These are phyloP conservation scores for Beta vulgaris DNA, from an alignment of 148 eudicot genomes.

Conservation along the genomic window DNA sequence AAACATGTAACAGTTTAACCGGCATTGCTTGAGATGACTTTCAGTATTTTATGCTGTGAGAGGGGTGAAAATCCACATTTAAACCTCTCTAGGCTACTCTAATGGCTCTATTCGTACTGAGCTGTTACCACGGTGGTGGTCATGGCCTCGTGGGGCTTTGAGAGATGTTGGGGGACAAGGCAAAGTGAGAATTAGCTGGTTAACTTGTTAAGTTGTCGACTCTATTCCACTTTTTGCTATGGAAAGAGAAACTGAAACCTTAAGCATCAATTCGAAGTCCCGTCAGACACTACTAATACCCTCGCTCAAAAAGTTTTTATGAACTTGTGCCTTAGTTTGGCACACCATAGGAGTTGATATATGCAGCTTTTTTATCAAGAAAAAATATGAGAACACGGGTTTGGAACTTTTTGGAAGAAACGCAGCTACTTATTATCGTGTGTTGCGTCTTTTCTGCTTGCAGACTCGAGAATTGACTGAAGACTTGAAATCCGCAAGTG, in stretches of 20 bases:
- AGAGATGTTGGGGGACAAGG: background rate
- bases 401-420: background rate
- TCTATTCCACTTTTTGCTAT: background rate
- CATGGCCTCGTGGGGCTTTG: background rate
- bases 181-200: background rate
- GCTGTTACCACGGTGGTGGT: background rate
- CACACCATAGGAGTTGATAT: background rate
- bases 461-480: slow-evolving; percentile 94
- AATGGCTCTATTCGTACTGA: background rate
- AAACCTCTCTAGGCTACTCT: background rate
- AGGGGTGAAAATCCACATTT: background rate
- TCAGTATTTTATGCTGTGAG: background rate
- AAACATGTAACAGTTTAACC: background rate
- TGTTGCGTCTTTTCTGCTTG: slow-evolving; percentile 24
- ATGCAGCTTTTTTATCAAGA: background rate
- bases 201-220: background rate
- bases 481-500: slow-evolving; percentile 75
- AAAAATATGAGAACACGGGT: background rate
- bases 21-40: background rate
- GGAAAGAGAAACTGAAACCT: background rate
- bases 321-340: background rate
- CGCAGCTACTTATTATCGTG: background rate
- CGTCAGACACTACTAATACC: background rate
- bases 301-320: background rate
- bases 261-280: background rate